Evolutionary conservation across 2,329 filamentous ascomycete species (phyloP), one percentile per base, ranked within the genome.

Genomic region (Aspergillus alliaceus): DNA sequence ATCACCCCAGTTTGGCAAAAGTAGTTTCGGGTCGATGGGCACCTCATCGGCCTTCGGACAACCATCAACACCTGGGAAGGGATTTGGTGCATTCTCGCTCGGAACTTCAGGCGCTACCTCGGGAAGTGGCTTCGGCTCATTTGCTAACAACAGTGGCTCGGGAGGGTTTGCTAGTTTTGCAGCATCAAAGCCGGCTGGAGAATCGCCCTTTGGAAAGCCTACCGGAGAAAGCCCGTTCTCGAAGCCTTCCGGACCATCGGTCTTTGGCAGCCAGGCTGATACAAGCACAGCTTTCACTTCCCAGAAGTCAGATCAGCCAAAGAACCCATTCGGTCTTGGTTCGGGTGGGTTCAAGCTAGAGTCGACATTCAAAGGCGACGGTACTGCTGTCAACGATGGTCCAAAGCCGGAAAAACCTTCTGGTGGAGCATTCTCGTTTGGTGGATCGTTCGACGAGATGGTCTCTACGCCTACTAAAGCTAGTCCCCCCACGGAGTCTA

Each of bases 341-440:
- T 51, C 64, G 14, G 57, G 65, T 57, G 66, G 67, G n/a, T 81
- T 81, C 61, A 69, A 67, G 7, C 62, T 80, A 22, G 75, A 74
- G 2, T 77, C 79, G 24, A 72, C 73, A 11, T 80, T 81, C 59
- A 79, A 79, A 62, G 68, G 67, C 3, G 78, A 80, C 56, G 72
- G 69, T 8, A 72, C 70, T 14, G 72, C 75, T 54, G 69, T 63
- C 25, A 72, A 73, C 56, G 77, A 79, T 65, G 65, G 62, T 3
- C 67, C 71, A n/a, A 77, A 76, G 47, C 66, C 75, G 20, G 70
- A 74, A 2, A 72, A 74, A 54, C 53, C 69, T 54, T 67, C 68
- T 49, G 61, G 64, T 15, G 62, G 66, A 1, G 54, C 74, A 6
- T 76, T 80, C 39, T 73, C 75, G 4, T 71, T 79, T 47, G 74